A percentile compares a stretch with the other conserved stretches of the same genome.
Evolutionary conservation across 179 eudicot genomes (phyloP).

Genomic region (Heliamphora pulchella): DNA sequence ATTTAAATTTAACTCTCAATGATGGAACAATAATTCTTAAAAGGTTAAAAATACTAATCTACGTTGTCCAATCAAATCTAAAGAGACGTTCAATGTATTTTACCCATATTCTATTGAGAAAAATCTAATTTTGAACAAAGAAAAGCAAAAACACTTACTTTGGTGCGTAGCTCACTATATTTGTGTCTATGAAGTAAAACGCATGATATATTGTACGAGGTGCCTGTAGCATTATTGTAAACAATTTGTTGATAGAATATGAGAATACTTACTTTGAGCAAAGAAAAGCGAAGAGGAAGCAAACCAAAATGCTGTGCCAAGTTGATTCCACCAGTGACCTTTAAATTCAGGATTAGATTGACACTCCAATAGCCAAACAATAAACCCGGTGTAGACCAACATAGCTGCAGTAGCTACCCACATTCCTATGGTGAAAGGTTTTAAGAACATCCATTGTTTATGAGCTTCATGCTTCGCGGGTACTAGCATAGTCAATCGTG

Average conservation of each 20-base stretch:
- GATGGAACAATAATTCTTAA: too few relatives aligned
- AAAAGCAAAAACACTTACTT: too few relatives aligned
- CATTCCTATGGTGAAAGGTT: conserved; percentile 35
- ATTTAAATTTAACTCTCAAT: too few relatives aligned
- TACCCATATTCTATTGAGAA: too few relatives aligned
- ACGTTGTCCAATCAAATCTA: too few relatives aligned
- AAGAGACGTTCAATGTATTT: too few relatives aligned
- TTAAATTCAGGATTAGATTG: conserved; percentile 30
- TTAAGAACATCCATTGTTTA: conserved; percentile 35
- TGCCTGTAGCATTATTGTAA: background rate
- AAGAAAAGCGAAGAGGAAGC: conserved; percentile 46
- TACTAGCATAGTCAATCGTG: conserved; percentile 43
- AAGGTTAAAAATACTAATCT: too few relatives aligned
- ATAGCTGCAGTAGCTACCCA: conserved; percentile 26
- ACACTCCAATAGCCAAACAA: conserved; percentile 40
- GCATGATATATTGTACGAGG: background rate
- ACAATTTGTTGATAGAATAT: too few relatives aligned
- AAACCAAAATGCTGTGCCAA: conserved; percentile 39
- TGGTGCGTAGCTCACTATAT: too few relatives aligned
- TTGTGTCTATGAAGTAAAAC: background rate
- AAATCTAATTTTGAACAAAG: too few relatives aligned
- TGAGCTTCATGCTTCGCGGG: conserved; percentile 18
- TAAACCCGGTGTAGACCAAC: conserved; percentile 32
- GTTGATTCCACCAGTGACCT: conserved; percentile 29
- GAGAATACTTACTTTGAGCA: conserved; percentile 36